Evolutionary conservation across 176 grass and related monocot genomes (phyloP), one percentile per base, ranked within the genome.

Genomic region (Pontederia paniculata): DNA sequence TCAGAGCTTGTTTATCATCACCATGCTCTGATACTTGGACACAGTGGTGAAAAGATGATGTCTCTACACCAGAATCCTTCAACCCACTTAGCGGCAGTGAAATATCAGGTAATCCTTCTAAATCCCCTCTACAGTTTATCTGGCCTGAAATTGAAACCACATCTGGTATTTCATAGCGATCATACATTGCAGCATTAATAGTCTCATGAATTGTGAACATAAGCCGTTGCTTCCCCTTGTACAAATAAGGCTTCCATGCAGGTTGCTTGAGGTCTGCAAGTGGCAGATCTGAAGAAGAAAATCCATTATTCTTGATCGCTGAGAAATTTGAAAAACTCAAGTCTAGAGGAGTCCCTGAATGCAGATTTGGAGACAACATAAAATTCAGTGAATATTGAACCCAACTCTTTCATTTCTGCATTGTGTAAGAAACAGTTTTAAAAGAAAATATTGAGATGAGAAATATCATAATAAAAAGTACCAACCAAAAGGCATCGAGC

Each of bases 401-500:
- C 11, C 44, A 47, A 48, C 44, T 9, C 10, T 13, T 21, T 8
- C 17, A 62, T 46, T 15, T 14, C 15, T 21, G 31, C 9, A 15
- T 50, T 50, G 9, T 18, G 52, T 23, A 47, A 17, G 12, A 66
- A 37, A 22, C 37, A 48, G 4, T 12, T 51, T 18, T 4, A 52
- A 21, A 52, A 44, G n/a, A 13, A 31, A 60, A 31, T 43, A 15
- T 19, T 60, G 47, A 60, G 57, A 72, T 62, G 69, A 72, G 69
- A 60, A 62, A 72, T 61, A 61, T 45, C 57, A 61, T 61, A 72
- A 52, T 48, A 61, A 19, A 72, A 71, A 60, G 70, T 59, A 86
- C 85, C 78, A 66, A 96, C 91, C 91, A 87, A 89, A 97, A 54
- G 91, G 91, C 83, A 97, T 87, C n/a, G 91, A 81, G 56, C 80